phyloP scores from a whole-genome alignment of 2,329 filamentous ascomycete species.

The Chaetomiaceae sp. region DNA sequence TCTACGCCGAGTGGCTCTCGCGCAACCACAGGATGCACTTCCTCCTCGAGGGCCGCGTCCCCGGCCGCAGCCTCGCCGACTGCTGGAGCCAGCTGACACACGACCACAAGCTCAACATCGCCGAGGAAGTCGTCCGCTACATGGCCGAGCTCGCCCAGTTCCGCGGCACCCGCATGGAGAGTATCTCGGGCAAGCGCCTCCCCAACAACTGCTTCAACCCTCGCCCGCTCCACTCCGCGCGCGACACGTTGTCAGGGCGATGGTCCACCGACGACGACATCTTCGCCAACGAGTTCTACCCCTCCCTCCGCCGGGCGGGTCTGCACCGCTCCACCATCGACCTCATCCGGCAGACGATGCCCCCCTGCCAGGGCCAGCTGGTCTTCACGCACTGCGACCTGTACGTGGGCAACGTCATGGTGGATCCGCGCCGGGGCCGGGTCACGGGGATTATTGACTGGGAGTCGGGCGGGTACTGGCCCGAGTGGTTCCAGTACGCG shows the following conservation, averaged over 20 bases:
- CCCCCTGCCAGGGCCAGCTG: conserved; percentile 2
- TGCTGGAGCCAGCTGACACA: background rate
- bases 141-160: conserved; percentile 2
- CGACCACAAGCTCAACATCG: background rate
- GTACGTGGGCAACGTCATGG: conserved; percentile 14
- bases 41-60: conserved; percentile 4
- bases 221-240: too few relatives aligned
- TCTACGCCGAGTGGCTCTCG: conserved; percentile 11
- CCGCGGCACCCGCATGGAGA: background rate
- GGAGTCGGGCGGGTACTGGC: conserved; percentile 16
- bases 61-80: conserved; percentile 6
- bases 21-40: background rate
- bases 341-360: background rate
- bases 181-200: background rate
- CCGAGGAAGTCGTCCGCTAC: background rate
- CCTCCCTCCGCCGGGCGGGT: background rate
- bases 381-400: conserved; percentile 14
- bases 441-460: conserved; percentile 17
- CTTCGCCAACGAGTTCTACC: background rate
- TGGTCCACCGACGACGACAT: conserved; percentile 5
- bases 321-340: background rate
- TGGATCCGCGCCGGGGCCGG: background rate
- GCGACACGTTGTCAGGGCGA: background rate
- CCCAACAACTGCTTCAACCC: conserved; percentile 11
- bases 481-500: conserved; percentile 16